Evolutionary conservation across 139 green algal genomes (phyloP).

Genomic region (Micractinium conductrix): DNA sequence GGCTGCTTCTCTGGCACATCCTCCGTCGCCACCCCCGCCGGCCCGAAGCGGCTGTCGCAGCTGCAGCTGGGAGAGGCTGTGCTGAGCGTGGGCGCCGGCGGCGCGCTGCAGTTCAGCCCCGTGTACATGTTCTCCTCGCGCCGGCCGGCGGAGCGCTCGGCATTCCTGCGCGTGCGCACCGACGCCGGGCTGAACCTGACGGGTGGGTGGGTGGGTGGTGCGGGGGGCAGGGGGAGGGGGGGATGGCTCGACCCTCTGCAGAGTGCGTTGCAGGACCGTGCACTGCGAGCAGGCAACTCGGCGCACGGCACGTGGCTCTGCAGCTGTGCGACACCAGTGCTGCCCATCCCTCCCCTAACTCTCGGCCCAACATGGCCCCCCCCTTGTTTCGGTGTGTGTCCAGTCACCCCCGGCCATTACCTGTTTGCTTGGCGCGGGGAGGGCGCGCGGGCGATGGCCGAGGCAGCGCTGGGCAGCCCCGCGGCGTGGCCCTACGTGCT

Average conservation of each 20-base stretch:
- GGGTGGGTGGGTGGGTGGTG: neutral
- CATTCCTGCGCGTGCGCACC: slow-evolving; percentile 1
- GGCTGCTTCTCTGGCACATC: slow-evolving; percentile 7
- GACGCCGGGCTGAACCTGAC: slow-evolving; percentile 9
- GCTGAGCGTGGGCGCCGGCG: neutral
- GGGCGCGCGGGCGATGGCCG: neutral
- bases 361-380: too few species aligned
- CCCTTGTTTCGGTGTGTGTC: neutral
- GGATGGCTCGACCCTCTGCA: too few species aligned
- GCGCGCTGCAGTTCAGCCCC: slow-evolving; percentile 13
- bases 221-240: too few species aligned
- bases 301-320: too few species aligned
- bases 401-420: slow-evolving; percentile 18
- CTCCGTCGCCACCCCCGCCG: neutral
- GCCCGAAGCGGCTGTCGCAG: slow-evolving; percentile 1
- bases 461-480: neutral
- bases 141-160: neutral
- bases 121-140: slow-evolving; percentile 7
- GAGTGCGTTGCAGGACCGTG: too few species aligned
- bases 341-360: too few species aligned
- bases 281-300: too few species aligned
- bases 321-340: too few species aligned
- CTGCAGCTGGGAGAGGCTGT: slow-evolving; percentile 4
- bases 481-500: slow-evolving; percentile 11
- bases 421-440: slow-evolving; percentile 8